These are phyloP conservation scores for Fusarium sp. DNA, from an alignment of 2,329 filamentous ascomycete genomes.

Conservation along the genomic window DNA sequence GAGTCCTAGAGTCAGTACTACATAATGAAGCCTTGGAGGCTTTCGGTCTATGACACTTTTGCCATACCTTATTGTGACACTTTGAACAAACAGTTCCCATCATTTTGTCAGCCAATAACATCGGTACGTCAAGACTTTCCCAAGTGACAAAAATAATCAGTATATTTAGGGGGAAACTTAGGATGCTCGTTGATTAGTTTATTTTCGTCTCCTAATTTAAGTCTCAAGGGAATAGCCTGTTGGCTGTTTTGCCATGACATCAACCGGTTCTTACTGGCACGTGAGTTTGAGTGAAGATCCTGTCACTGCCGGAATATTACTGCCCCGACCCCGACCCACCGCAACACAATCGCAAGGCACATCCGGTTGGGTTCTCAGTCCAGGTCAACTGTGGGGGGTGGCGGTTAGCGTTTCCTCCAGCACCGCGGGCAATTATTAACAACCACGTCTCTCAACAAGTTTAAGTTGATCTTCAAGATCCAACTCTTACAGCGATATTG, in stretches of 20 bases:
- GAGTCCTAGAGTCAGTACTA: too few species aligned
- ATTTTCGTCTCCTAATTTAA: too few species aligned
- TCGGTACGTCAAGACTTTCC: too few species aligned
- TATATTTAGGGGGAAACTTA: too few species aligned
- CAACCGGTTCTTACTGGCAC: constrained; percentile 32
- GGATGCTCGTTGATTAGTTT: too few species aligned
- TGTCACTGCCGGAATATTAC: constrained; percentile 26
- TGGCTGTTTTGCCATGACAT: constrained; percentile 37
- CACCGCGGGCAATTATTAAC: constrained; percentile 34
- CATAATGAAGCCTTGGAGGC: neutral
- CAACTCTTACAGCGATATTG: constrained; percentile 11
- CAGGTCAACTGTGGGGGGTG: constrained; percentile 34
- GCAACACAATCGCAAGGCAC: neutral
- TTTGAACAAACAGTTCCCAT: neutral
- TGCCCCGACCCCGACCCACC: constrained; percentile 9
- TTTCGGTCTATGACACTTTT: neutral
- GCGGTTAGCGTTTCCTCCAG: constrained; percentile 39
- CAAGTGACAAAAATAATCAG: fast-evolving
- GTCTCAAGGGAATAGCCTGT: neutral
- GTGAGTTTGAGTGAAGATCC: constrained; percentile 26
- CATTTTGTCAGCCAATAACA: neutral
- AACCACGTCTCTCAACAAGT: constrained; percentile 47
- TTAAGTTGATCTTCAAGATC: constrained; percentile 2
- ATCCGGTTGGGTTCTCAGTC: constrained; percentile 17
- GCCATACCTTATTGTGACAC: neutral